Percentiles rank a stretch among this genome's conserved stretches.
Evolutionary conservation across 108 stramenopile species (phyloP).

Genomic region (Craspedostauros australis): DNA sequence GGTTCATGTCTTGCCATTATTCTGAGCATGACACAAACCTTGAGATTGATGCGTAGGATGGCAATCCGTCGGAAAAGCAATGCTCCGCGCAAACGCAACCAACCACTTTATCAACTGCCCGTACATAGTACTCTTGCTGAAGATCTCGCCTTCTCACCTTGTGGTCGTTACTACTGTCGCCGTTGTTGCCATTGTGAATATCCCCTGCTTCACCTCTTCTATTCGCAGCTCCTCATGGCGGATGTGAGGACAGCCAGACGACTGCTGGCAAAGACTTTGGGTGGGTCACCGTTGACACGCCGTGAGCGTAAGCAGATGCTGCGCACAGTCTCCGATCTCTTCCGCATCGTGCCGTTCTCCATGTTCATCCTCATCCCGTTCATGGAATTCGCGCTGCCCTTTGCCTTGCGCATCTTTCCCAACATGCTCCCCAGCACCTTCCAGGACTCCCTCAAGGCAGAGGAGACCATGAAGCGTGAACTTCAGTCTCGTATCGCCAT

Average conservation of each 20-base stretch:
- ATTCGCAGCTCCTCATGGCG: slow-evolving; percentile 65
- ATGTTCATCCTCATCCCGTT: slow-evolving; percentile 97
- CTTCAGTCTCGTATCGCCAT: slow-evolving; percentile 91
- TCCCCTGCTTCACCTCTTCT: neutral
- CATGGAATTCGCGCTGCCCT: slow-evolving; percentile 96
- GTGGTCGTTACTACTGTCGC: no score
- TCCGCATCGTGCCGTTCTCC: slow-evolving; percentile 94
- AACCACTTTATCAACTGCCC: no score
- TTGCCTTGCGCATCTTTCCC: slow-evolving; percentile 95
- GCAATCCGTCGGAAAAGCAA: neutral
- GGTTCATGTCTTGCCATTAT: no score
- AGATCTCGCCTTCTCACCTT: no score
- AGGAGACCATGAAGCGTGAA: slow-evolving; percentile 96
- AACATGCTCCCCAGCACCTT: slow-evolving; percentile 99
- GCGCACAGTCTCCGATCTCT: slow-evolving; percentile 92
- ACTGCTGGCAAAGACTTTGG: slow-evolving; percentile 68
- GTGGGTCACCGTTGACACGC: slow-evolving; percentile 84
- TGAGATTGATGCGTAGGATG: no score
- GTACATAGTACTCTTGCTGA: no score
- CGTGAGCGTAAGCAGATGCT: slow-evolving; percentile 96
- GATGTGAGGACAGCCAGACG: slow-evolving; percentile 86
- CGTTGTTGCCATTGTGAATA: no score
- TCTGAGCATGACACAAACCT: no score
- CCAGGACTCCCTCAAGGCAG: slow-evolving; percentile 92
- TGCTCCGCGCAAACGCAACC: neutral